These are phyloP conservation scores for Pythium apleroticum DNA, from an alignment of 352 stramenopile genomes.

Conservation along the genomic window DNA sequence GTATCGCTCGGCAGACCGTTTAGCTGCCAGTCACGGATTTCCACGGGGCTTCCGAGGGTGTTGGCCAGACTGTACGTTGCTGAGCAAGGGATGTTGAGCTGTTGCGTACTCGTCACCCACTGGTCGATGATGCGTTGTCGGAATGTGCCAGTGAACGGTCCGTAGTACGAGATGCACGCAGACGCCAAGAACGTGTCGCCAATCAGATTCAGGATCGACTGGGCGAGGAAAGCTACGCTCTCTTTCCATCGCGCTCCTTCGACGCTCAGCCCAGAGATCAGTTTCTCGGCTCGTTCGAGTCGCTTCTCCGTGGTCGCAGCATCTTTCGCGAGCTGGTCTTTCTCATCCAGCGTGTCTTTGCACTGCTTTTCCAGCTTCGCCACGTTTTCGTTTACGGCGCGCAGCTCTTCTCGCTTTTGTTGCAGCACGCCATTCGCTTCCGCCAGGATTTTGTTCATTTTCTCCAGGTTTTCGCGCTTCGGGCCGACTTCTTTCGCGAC, in stretches of 20 bases:
- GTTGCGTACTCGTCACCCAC: constrained; percentile 71
- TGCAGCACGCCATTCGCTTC: constrained; percentile 86
- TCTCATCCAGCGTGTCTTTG: constrained; percentile 90
- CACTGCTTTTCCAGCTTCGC: constrained; percentile 88
- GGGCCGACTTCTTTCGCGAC: constrained; percentile 93
- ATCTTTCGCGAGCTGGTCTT: constrained; percentile 88
- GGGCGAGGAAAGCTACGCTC: constrained; percentile 71
- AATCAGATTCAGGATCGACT: constrained; percentile 83
- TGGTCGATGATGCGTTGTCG: constrained; percentile 69
- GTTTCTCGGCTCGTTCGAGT: constrained; percentile 88
- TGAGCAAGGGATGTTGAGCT: constrained; percentile 72
- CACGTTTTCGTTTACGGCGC: constrained; percentile 90
- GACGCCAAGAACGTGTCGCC: constrained; percentile 93
- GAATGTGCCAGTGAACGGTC: constrained; percentile 91
- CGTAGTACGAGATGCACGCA: constrained; percentile 94
- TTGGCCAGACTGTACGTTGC: constrained; percentile 64
- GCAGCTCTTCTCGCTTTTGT: constrained; percentile 89
- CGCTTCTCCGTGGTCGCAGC: constrained; percentile 87
- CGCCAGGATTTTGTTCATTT: constrained; percentile 90
- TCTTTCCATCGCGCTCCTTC: constrained; percentile 94
- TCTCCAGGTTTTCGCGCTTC: constrained; percentile 90
- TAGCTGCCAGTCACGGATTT: constrained; percentile 93
- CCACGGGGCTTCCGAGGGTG: constrained; percentile 87
- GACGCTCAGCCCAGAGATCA: constrained; percentile 88
- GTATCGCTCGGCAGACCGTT: constrained; percentile 90